Evolutionary conservation across 495 filamentous ascomycete genomes (phyloP).

Genomic region (Hypoxylon fuscum): DNA sequence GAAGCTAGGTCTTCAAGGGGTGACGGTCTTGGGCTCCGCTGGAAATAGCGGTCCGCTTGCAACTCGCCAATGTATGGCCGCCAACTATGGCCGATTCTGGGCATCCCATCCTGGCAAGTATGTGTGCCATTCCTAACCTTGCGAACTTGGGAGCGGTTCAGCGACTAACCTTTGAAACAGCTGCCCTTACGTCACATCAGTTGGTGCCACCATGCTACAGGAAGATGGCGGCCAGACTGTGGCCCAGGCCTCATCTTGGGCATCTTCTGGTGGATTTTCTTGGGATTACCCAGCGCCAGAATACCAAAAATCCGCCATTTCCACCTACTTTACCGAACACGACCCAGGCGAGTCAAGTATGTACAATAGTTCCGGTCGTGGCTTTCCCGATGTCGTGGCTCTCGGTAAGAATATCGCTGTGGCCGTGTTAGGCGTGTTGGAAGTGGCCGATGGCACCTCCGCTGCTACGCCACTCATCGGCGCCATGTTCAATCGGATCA

Average conservation of each 20-base stretch:
- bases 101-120: background rate
- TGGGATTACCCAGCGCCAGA: conserved; percentile 69
- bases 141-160: background rate
- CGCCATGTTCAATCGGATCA: conserved; percentile 68
- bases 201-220: conserved; percentile 42
- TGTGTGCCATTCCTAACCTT: background rate
- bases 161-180: background rate
- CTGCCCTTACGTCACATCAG: conserved; percentile 50
- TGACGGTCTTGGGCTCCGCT: conserved; percentile 64
- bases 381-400: conserved; percentile 71
- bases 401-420: conserved; percentile 68
- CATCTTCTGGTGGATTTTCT: conserved; percentile 72
- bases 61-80: background rate
- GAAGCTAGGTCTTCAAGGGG: conserved; percentile 70
- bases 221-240: background rate
- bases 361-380: conserved; percentile 68
- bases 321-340: conserved; percentile 60
- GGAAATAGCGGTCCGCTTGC: conserved; percentile 62
- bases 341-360: conserved; percentile 31
- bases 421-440: conserved; percentile 51
- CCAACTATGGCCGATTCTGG: background rate
- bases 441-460: conserved; percentile 63
- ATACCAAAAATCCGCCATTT: conserved; percentile 66
- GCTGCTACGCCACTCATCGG: conserved; percentile 67
- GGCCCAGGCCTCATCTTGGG: background rate